These are phyloP conservation scores for Paramecium octaurelia DNA, from an alignment of 73 alveolate species.

Conservation along the genomic window DNA sequence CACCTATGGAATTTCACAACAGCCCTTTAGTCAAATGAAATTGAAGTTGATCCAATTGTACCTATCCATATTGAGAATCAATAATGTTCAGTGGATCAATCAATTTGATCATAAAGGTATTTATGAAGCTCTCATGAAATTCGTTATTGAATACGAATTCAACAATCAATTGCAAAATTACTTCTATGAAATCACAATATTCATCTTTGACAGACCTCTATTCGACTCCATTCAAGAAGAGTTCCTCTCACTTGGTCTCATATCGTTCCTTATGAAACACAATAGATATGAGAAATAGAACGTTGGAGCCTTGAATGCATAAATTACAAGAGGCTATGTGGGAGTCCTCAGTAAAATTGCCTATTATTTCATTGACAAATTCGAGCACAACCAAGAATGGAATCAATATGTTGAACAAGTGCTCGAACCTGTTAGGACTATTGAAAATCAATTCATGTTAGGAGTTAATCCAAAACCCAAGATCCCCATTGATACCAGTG, in stretches of 20 bases:
- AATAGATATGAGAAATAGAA: background rate
- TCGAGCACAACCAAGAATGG: background rate
- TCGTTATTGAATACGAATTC: conserved; percentile 1
- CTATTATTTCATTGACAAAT: background rate
- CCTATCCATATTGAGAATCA: background rate
- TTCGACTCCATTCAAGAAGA: background rate
- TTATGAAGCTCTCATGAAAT: background rate
- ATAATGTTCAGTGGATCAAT: background rate
- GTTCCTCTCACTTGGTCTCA: background rate
- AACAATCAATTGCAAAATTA: conserved; percentile 6
- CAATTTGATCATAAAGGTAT: background rate
- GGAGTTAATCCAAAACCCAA: conserved; percentile 30
- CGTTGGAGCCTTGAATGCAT: background rate
- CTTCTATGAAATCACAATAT: background rate
- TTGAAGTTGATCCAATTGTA: background rate
- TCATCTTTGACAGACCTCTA: background rate
- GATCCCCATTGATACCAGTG: background rate
- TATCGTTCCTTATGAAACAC: background rate
- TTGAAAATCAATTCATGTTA: conserved; percentile 3
- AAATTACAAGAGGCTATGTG: background rate
- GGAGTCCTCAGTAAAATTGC: conserved; percentile 3
- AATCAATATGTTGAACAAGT: background rate
- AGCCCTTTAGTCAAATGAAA: background rate
- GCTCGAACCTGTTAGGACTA: background rate
- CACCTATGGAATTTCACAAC: background rate